These are phyloP conservation scores for Thozetella sp. DNA, from an alignment of 495 filamentous ascomycete species.

Conservation along the genomic window DNA sequence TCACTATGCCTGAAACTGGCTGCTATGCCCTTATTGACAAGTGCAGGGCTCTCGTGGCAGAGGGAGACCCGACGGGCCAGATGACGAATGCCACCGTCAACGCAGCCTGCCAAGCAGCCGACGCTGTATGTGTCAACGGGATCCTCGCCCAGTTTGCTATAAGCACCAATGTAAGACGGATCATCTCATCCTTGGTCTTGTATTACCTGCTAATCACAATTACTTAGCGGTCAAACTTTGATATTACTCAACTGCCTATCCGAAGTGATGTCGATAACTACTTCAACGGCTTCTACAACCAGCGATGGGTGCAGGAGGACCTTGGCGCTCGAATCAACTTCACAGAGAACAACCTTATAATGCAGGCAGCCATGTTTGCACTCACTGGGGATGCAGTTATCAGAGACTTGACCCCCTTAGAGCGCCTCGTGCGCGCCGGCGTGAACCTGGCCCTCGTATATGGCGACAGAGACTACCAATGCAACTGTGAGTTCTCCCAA, in stretches of 20 bases:
- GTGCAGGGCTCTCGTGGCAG: conserved; percentile 44
- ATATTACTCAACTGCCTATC: neutral
- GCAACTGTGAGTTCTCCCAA: conserved; percentile 36
- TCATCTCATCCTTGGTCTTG: neutral
- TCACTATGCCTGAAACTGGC: conserved; percentile 45
- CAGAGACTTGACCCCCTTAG: conserved; percentile 50
- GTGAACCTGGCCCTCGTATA: conserved; percentile 63
- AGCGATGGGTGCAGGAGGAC: conserved; percentile 44
- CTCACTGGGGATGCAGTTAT: conserved; percentile 18
- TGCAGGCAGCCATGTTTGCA: conserved; percentile 38
- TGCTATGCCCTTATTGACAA: conserved; percentile 48
- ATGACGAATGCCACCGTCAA: conserved; percentile 5
- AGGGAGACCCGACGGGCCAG: neutral
- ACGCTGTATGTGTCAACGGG: neutral
- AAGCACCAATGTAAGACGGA: neutral
- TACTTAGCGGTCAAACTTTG: neutral
- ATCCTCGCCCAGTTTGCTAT: neutral
- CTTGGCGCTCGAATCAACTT: conserved; percentile 61
- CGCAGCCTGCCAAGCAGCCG: neutral
- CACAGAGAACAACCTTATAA: conserved; percentile 36
- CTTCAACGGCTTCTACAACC: conserved; percentile 3
- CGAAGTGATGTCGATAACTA: neutral
- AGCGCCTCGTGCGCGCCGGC: conserved; percentile 51
- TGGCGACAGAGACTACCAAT: conserved; percentile 62
- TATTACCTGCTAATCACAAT: neutral